These are phyloP conservation scores for Solanum dulcamara DNA, from an alignment of 257 asterid species.

Conservation along the genomic window DNA sequence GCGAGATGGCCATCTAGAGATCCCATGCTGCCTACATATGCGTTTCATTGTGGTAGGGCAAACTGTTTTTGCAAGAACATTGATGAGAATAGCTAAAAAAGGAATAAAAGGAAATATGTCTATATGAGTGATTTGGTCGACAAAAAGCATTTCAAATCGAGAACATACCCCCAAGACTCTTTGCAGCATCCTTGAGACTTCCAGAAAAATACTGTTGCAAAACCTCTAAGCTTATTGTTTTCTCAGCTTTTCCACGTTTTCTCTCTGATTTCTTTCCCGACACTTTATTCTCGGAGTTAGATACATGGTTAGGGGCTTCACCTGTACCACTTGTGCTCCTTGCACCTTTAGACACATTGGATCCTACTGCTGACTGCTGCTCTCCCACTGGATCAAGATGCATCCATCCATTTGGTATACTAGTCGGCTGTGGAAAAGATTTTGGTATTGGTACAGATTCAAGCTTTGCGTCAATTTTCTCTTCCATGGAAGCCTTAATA, in stretches of 20 bases:
- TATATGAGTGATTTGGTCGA: neutral
- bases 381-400: conserved; percentile 27
- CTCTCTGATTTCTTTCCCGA: conserved; percentile 54
- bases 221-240: conserved; percentile 77
- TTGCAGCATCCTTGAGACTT: conserved; percentile 86
- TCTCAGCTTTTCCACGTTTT: conserved; percentile 85
- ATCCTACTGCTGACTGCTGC: conserved; percentile 15
- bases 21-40: conserved; percentile 89
- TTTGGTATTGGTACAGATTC: conserved; percentile 7
- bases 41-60: conserved; percentile 95
- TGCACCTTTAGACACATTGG: conserved; percentile 20
- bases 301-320: conserved; percentile 21
- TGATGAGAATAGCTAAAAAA: neutral
- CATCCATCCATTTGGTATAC: conserved; percentile 21
- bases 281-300: conserved; percentile 25
- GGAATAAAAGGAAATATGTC: neutral
- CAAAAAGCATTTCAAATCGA: neutral
- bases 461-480: conserved; percentile 22
- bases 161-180: conserved; percentile 81
- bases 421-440: conserved; percentile 25
- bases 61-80: conserved; percentile 38
- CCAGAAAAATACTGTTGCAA: conserved; percentile 81
- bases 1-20: conserved; percentile 95
- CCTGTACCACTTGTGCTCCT: conserved; percentile 18
- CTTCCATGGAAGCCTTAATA: conserved; percentile 38